Conservation (phyloP, 2,329 filamentous ascomycete genomes). For the Paecilomyces sp. region DNA sequence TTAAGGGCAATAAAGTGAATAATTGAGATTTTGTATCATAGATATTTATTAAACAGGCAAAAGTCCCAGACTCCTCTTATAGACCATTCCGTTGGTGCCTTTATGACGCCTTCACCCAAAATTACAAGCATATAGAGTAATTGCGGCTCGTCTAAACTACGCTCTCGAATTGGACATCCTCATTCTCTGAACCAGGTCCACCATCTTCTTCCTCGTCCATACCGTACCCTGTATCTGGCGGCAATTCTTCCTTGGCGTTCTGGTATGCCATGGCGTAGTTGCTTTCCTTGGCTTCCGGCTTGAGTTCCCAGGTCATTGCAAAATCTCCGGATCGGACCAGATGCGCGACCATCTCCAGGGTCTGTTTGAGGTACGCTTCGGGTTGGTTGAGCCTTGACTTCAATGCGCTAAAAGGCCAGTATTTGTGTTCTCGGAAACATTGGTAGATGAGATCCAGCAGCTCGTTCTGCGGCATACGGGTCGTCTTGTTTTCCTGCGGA, state of each 20-base stretch:
- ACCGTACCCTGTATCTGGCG: constrained; percentile 39
- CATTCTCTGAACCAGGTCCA: constrained; percentile 53
- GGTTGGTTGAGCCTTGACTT: constrained; percentile 74
- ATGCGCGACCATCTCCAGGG: constrained; percentile 73
- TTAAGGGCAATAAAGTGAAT: background rate
- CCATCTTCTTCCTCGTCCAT: constrained; percentile 45
- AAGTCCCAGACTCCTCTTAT: background rate
- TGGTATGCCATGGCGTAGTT: constrained; percentile 39
- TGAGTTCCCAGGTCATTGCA: constrained; percentile 77
- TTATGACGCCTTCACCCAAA: constrained; percentile 5
- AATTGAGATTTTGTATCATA: background rate
- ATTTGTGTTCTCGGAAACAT: constrained; percentile 78
- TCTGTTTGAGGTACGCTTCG: constrained; percentile 84
- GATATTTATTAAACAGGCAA: background rate
- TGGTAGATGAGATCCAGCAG: constrained; percentile 78
- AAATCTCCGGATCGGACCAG: constrained; percentile 78
- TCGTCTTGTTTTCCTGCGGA: constrained; percentile 71
- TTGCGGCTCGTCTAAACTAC: constrained; percentile 40
- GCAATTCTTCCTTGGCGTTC: constrained; percentile 46
- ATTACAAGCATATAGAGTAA: constrained; percentile 4
- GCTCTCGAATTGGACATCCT: constrained; percentile 73
- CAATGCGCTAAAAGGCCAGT: constrained; percentile 89
- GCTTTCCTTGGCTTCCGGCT: constrained; percentile 57
- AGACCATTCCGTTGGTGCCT: background rate
- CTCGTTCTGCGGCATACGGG: constrained; percentile 82